phyloP scores from a whole-genome alignment of 2,329 filamentous ascomycete genomes.

The Colletotrichum sp. region DNA sequence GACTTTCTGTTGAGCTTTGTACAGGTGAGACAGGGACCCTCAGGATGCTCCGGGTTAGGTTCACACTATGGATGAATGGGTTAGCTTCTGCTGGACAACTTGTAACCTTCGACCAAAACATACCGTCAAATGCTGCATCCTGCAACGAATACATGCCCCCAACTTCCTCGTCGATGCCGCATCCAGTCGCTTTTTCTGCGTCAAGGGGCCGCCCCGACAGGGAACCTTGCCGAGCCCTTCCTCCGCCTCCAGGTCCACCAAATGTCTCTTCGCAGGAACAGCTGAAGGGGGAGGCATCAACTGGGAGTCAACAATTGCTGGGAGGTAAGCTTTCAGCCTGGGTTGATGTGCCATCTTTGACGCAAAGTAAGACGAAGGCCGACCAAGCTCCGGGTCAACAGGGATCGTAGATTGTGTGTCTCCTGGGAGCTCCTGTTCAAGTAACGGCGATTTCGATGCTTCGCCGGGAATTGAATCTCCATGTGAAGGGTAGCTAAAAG shows the following conservation, averaged over 20 bases:
- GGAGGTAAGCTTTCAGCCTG: neutral
- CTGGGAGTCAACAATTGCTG: neutral
- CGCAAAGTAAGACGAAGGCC: neutral
- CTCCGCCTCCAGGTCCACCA: neutral
- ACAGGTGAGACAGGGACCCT: slow-evolving; percentile 46
- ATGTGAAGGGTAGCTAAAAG: neutral
- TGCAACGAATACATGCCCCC: slow-evolving; percentile 49
- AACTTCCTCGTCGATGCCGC: slow-evolving; percentile 38
- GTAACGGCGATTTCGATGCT: neutral
- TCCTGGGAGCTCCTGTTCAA: neutral
- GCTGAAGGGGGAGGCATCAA: neutral
- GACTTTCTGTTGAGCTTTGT: slow-evolving; percentile 39
- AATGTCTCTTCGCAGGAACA: neutral
- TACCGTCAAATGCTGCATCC: slow-evolving; percentile 49
- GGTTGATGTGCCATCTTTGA: neutral
- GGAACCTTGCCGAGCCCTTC: neutral
- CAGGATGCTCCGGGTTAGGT: slow-evolving; percentile 32
- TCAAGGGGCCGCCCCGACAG: neutral
- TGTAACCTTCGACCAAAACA: slow-evolving; percentile 21
- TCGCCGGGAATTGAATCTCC: neutral
- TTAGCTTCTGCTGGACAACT: neutral
- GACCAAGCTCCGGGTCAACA: neutral
- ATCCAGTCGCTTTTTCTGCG: slow-evolving; percentile 27
- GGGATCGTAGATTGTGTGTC: neutral
- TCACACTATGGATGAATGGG: slow-evolving; percentile 35